Conservation (phyloP, 441 rosid species). For the Adansonia madagascariensis region DNA sequence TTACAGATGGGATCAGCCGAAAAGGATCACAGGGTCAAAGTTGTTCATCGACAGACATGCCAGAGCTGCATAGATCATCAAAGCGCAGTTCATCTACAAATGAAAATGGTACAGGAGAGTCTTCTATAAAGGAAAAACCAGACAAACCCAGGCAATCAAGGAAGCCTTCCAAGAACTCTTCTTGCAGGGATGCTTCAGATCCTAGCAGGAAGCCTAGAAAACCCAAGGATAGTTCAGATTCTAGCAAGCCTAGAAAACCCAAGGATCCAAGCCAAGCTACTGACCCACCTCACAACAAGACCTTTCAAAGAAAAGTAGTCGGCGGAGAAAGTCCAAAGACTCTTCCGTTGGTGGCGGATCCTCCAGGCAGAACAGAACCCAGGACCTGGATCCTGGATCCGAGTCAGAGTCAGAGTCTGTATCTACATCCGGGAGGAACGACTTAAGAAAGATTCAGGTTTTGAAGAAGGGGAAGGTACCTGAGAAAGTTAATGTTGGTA, state of each 20-base stretch:
- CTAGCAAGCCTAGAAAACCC: constrained; percentile 17
- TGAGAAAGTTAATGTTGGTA: constrained; percentile 24
- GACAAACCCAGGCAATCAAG: constrained; percentile 48
- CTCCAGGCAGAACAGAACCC: constrained; percentile 37
- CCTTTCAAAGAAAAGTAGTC: constrained; percentile 44
- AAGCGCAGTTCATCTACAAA: constrained; percentile 47
- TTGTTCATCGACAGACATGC: constrained; percentile 34
- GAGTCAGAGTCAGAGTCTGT: constrained; percentile 34
- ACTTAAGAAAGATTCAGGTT: constrained; percentile 22
- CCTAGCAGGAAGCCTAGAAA: constrained; percentile 25
- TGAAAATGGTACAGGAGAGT: constrained; percentile 34
- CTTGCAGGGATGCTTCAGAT: constrained; percentile 28
- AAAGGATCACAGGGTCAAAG: constrained; percentile 23
- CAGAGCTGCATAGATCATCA: constrained; percentile 52
- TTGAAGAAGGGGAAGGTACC: constrained; percentile 31
- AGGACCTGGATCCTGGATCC: constrained; percentile 22
- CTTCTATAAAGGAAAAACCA: constrained; percentile 43
- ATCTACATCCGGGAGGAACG: constrained; percentile 16
- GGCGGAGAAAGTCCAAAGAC: constrained; percentile 64
- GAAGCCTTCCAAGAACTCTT: constrained; percentile 48
- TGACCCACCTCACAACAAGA: constrained; percentile 36
- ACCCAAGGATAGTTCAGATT: constrained; percentile 31
- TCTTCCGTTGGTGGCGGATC: constrained; percentile 33
- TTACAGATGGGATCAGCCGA: constrained; percentile 28
- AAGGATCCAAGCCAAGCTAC: constrained; percentile 35